Conservation (phyloP, 495 filamentous ascomycete genomes). For the Penicillium longicatenatum region DNA sequence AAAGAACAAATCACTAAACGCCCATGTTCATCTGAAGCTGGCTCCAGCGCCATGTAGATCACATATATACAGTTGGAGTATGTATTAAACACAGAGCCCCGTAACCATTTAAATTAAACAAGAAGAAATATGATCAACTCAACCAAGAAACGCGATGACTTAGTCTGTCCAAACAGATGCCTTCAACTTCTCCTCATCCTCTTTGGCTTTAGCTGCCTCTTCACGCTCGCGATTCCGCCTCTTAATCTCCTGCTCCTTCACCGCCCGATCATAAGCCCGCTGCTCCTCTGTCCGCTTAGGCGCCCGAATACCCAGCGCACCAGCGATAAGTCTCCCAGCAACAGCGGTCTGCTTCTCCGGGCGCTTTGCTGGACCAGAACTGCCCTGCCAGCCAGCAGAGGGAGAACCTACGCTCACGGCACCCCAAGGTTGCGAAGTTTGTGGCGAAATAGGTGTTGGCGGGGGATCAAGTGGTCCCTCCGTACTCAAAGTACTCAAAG, state of each 20-base stretch:
- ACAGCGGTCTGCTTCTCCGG: constrained; percentile 94
- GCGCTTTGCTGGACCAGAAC: constrained; percentile 37
- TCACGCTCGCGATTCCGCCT: constrained; percentile 72
- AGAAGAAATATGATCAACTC: no score
- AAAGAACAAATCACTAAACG: background rate
- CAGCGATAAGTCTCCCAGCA: constrained; percentile 86
- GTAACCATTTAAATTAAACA: background rate
- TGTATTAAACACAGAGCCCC: constrained; percentile 5
- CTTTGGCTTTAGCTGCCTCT: constrained; percentile 59
- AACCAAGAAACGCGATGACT: constrained; percentile 10
- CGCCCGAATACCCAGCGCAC: constrained; percentile 78
- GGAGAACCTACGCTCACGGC: constrained; percentile 13
- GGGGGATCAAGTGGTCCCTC: constrained; percentile 55
- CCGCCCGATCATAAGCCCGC: constrained; percentile 77
- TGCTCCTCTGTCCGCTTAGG: constrained; percentile 87
- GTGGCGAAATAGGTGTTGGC: constrained; percentile 61
- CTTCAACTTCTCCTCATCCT: constrained; percentile 71
- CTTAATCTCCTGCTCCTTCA: constrained; percentile 84
- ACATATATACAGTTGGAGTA: constrained; percentile 17
- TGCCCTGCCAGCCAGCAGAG: constrained; percentile 28
- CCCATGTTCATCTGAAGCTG: background rate
- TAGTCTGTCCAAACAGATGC: constrained; percentile 82
- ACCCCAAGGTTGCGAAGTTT: constrained; percentile 37
- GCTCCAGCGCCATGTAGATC: constrained; percentile 10
- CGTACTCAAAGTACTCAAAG: constrained; percentile 37